Conservation (phyloP, 192 early-diverging fungal genomes). For the Coemansia sp. region DNA sequence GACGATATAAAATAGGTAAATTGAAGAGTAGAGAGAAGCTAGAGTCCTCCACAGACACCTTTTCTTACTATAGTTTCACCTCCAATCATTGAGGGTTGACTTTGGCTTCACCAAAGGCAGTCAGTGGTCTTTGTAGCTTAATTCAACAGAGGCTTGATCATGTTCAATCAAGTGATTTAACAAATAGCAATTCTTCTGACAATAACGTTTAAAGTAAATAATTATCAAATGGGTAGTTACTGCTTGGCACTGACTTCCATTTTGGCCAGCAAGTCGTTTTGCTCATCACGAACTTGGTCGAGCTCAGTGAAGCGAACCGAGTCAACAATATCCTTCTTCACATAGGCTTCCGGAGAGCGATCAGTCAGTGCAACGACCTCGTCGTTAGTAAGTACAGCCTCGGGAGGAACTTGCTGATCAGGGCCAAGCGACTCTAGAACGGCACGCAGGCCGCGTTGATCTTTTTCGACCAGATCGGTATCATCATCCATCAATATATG, state of each 20-base stretch:
- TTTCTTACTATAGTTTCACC: background rate
- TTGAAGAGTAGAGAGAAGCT: too few relatives aligned
- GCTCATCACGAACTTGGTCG: constrained; percentile 22
- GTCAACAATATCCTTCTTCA: background rate
- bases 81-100: background rate
- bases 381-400: constrained; percentile 22
- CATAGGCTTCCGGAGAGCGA: constrained; percentile 35
- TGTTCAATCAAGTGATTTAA: too few relatives aligned
- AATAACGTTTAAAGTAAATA: background rate
- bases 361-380: constrained; percentile 39
- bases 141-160: background rate
- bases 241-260: constrained; percentile 9
- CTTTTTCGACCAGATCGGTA: constrained; percentile 55
- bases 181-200: background rate
- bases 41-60: too few relatives aligned
- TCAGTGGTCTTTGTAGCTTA: background rate
- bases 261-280: constrained; percentile 45
- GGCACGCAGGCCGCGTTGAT: constrained; percentile 16
- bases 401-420: constrained; percentile 21
- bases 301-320: constrained; percentile 27
- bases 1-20: too few relatives aligned
- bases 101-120: background rate
- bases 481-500: constrained; percentile 74
- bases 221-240: background rate
- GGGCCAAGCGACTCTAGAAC: constrained; percentile 27